Conservation (phyloP, 768 basidiomycete genomes). For the Austroboletus eburneus region DNA sequence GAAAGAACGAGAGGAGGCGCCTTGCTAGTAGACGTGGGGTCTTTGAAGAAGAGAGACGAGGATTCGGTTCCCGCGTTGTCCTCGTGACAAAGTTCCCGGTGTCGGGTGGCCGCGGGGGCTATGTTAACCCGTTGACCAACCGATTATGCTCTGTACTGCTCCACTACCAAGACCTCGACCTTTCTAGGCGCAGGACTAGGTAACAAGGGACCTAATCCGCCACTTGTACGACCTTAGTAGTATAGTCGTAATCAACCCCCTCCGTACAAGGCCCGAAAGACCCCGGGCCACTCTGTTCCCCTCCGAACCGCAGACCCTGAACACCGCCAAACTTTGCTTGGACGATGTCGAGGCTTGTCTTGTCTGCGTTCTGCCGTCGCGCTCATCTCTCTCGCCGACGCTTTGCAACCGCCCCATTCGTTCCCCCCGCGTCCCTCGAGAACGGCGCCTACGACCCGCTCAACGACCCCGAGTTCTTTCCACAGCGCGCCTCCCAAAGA, state of each 20-base stretch:
- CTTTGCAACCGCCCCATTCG: constrained; percentile 15
- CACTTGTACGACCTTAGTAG: too few relatives aligned
- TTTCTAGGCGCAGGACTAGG: too few relatives aligned
- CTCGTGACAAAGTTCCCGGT: too few relatives aligned
- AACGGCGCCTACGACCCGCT: constrained; percentile 1
- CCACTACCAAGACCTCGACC: too few relatives aligned
- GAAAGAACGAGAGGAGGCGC: too few relatives aligned
- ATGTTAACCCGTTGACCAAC: too few relatives aligned
- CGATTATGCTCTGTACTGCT: too few relatives aligned
- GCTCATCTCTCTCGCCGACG: constrained; percentile 3
- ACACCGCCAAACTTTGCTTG: constrained; percentile 12
- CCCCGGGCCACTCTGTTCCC: constrained; percentile 11
- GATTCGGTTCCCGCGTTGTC: too few relatives aligned
- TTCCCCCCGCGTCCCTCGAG: constrained; percentile 26
- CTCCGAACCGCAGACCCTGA: constrained; percentile 13
- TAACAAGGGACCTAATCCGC: too few relatives aligned
- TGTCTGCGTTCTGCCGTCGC: constrained; percentile 2
- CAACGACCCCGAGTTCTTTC: constrained; percentile 2
- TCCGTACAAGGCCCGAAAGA: constrained; percentile 4
- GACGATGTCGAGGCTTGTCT: constrained; percentile 12
- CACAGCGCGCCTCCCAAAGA: constrained; percentile 14
- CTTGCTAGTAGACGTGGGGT: neutral
- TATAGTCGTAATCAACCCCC: too few relatives aligned
- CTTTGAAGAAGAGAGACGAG: too few relatives aligned
- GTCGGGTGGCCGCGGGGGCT: too few relatives aligned